Evolutionary conservation across 176 grass and related monocot genomes (phyloP).

Genomic region (Elaeis guineensis): DNA sequence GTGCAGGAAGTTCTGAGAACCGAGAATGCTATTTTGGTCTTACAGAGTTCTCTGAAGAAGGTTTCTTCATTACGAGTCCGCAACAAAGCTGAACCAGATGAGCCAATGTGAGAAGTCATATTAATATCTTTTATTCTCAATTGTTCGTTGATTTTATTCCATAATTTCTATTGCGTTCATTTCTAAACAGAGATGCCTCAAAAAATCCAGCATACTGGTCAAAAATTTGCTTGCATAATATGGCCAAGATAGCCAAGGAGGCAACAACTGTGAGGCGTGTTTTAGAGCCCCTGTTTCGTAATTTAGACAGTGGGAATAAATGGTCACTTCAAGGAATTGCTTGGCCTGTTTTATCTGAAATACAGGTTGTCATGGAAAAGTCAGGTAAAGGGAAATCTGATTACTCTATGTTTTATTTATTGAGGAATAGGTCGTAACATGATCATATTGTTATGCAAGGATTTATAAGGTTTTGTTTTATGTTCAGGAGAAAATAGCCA

Average conservation of each 20-base stretch:
- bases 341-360: conserved; percentile 72
- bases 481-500: conserved; percentile 70
- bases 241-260: conserved; percentile 84
- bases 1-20: conserved; percentile 48
- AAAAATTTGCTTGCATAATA: conserved; percentile 79
- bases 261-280: conserved; percentile 75
- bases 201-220: conserved; percentile 77
- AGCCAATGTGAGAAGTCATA: conserved; percentile 35
- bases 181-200: conserved; percentile 40
- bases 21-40: conserved; percentile 40
- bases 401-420: no score
- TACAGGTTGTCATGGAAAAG: conserved; percentile 74
- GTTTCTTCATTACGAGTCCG: conserved; percentile 24
- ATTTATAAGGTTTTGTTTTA: conserved; percentile 13
- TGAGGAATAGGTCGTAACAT: no score
- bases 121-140: conserved; percentile 3
- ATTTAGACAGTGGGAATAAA: conserved; percentile 62
- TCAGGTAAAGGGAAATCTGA: conserved; percentile 42
- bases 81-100: conserved; percentile 34
- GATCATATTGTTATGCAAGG: no score
- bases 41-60: conserved; percentile 28
- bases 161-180: conserved; percentile 18
- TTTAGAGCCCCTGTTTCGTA: conserved; percentile 80
- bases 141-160: not conserved
- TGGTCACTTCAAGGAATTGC: conserved; percentile 81